These are phyloP conservation scores for Rhizopogon vesiculosus DNA, from an alignment of 768 basidiomycete genomes.

Conservation along the genomic window DNA sequence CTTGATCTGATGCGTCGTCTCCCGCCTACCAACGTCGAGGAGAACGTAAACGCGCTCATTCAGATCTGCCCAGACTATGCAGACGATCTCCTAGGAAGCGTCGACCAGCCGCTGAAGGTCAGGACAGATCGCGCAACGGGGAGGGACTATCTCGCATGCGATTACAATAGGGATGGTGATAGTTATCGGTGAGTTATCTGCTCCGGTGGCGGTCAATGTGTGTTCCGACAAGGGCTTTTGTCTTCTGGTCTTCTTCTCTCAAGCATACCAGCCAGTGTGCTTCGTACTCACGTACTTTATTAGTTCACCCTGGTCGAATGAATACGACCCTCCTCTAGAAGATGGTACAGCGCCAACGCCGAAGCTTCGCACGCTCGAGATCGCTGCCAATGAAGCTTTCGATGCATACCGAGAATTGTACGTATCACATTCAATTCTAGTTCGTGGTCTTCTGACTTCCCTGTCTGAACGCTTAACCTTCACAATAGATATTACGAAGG, in stretches of 20 bases:
- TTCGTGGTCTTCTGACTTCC: too few relatives aligned
- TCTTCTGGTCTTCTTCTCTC: neutral
- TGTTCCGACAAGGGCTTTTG: neutral
- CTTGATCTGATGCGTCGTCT: constrained; percentile 94
- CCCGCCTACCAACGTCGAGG: constrained; percentile 85
- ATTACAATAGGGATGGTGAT: constrained; percentile 91
- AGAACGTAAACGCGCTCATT: constrained; percentile 81
- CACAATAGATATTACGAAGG: constrained; percentile 87
- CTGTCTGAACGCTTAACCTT: neutral
- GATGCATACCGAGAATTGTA: constrained; percentile 96
- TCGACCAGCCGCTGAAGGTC: constrained; percentile 90
- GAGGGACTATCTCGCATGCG: constrained; percentile 88
- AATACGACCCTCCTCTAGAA: constrained; percentile 86
- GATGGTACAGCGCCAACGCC: constrained; percentile 85
- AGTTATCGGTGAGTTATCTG: constrained; percentile 66
- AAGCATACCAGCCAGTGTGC: neutral
- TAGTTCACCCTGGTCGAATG: constrained; percentile 98
- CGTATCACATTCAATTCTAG: constrained; percentile 15
- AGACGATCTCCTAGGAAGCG: constrained; percentile 90
- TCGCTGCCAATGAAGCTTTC: constrained; percentile 92
- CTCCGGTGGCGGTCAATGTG: neutral
- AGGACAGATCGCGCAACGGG: constrained; percentile 76
- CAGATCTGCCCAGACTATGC: constrained; percentile 87
- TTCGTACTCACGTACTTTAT: constrained; percentile 10
- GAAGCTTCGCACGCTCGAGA: constrained; percentile 86